A percentile compares a stretch with the other conserved stretches of the same genome.
Evolutionary conservation across 2,329 filamentous ascomycete species (phyloP).

Genomic region (Exophiala aquamarina): DNA sequence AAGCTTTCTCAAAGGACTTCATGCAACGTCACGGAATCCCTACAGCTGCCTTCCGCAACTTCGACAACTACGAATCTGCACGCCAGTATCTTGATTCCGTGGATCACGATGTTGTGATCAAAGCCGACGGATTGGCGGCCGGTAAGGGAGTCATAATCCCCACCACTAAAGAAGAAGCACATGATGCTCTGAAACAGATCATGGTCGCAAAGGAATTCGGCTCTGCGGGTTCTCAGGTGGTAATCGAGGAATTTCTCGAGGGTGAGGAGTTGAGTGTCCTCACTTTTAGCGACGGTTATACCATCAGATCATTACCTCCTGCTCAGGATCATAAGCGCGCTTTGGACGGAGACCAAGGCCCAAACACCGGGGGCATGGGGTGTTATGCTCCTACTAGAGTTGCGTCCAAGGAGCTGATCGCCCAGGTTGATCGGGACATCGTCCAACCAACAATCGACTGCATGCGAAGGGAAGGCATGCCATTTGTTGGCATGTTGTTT

Average conservation of each 20-base stretch:
- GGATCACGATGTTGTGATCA: conserved; percentile 80
- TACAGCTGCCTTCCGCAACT: conserved; percentile 88
- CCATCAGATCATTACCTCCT: conserved; percentile 78
- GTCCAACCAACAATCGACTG: conserved; percentile 88
- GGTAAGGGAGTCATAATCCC: conserved; percentile 96
- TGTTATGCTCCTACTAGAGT: conserved; percentile 91
- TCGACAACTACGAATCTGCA: conserved; percentile 72
- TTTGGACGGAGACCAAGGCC: conserved; percentile 83
- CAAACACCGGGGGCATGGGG: conserved; percentile 97
- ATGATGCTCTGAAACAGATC: conserved; percentile 77
- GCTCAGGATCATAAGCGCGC: conserved; percentile 97
- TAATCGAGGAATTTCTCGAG: conserved; percentile 90
- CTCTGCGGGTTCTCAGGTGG: conserved; percentile 80
- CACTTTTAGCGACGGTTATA: conserved; percentile 86
- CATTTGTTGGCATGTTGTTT: conserved; percentile 74
- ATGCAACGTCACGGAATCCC: conserved; percentile 90
- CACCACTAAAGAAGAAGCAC: conserved; percentile 76
- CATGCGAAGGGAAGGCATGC: conserved; percentile 74
- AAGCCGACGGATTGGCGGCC: conserved; percentile 86
- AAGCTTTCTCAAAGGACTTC: conserved; percentile 96
- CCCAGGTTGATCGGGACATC: conserved; percentile 74
- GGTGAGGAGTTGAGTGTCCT: conserved; percentile 92
- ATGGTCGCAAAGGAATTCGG: conserved; percentile 90
- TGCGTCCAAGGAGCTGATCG: conserved; percentile 71
- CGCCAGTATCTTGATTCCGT: conserved; percentile 71